These are phyloP conservation scores for Saturnispora silvae DNA, from an alignment of 805 yeast genomes.

Conservation along the genomic window DNA sequence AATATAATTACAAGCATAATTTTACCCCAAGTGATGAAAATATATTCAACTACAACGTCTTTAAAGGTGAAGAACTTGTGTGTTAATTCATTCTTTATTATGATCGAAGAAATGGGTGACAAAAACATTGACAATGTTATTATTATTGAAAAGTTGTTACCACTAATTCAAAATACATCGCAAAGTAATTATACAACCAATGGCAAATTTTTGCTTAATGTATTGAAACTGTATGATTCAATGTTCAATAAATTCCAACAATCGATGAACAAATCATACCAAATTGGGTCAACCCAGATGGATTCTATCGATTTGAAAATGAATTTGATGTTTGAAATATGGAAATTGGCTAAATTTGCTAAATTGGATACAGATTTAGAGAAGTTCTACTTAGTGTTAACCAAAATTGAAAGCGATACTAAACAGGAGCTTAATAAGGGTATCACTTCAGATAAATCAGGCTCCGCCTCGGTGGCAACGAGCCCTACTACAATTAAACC, in stretches of 20 bases:
- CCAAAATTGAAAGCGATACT: constrained; percentile 11
- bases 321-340: constrained; percentile 26
- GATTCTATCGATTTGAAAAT: constrained; percentile 22
- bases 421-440: constrained; percentile 6
- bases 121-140: constrained; percentile 62
- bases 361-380: constrained; percentile 17
- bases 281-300: constrained; percentile 18
- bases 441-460: constrained; percentile 1
- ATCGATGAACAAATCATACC: constrained; percentile 15
- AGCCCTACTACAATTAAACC: background rate
- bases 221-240: constrained; percentile 22
- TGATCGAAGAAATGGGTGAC: constrained; percentile 33
- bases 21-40: constrained; percentile 60
- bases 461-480: background rate
- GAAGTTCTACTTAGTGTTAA: constrained; percentile 12
- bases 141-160: constrained; percentile 70
- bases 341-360: constrained; percentile 24
- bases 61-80: constrained; percentile 67
- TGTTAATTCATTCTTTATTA: constrained; percentile 44
- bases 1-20: constrained; percentile 61
- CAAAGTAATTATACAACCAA: constrained; percentile 21
- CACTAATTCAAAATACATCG: constrained; percentile 41
- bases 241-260: constrained; percentile 21
- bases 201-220: constrained; percentile 20
- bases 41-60: constrained; percentile 79